A percentile compares a stretch with the other conserved stretches of the same genome.
Conservation (phyloP, 2,329 filamentous ascomycete species). For the Diaporthe capsici region DNA sequence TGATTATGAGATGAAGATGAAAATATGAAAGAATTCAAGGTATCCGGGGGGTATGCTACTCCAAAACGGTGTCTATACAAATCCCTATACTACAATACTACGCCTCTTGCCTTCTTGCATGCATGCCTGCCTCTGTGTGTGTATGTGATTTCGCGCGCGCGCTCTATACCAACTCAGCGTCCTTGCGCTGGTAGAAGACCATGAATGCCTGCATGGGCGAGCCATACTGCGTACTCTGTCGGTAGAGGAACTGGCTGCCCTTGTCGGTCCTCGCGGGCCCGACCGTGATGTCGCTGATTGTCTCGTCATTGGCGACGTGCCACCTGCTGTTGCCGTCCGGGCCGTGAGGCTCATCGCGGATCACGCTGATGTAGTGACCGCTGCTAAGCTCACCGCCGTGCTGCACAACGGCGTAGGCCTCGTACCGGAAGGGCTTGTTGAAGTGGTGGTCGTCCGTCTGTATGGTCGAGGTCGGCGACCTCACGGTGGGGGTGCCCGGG, state of each 20-base stretch:
- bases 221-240: constrained; percentile 43
- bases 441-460: constrained; percentile 58
- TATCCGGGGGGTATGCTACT: constrained; percentile 39
- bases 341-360: constrained; percentile 64
- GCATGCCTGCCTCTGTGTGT: background rate
- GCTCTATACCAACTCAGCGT: constrained; percentile 30
- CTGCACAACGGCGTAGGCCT: constrained; percentile 87
- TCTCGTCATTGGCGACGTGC: constrained; percentile 64
- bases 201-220: constrained; percentile 61
- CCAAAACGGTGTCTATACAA: constrained; percentile 1
- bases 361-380: constrained; percentile 85
- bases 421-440: constrained; percentile 77
- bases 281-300: constrained; percentile 58
- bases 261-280: constrained; percentile 54
- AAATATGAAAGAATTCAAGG: constrained; percentile 44
- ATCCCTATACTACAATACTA: constrained; percentile 3
- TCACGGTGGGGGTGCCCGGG: constrained; percentile 37
- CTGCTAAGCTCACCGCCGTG: constrained; percentile 79
- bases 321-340: constrained; percentile 58
- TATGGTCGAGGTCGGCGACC: constrained; percentile 44
- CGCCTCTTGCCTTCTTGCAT: background rate
- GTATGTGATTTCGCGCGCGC: background rate
- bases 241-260: constrained; percentile 56
- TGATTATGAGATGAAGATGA: constrained; percentile 36
- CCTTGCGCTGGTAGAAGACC: constrained; percentile 56